A percentile compares a stretch with the other conserved stretches of the same genome.
phyloP scores from a whole-genome alignment of 2,329 filamentous ascomycete genomes.

The Ophiostoma triangulosporum region DNA sequence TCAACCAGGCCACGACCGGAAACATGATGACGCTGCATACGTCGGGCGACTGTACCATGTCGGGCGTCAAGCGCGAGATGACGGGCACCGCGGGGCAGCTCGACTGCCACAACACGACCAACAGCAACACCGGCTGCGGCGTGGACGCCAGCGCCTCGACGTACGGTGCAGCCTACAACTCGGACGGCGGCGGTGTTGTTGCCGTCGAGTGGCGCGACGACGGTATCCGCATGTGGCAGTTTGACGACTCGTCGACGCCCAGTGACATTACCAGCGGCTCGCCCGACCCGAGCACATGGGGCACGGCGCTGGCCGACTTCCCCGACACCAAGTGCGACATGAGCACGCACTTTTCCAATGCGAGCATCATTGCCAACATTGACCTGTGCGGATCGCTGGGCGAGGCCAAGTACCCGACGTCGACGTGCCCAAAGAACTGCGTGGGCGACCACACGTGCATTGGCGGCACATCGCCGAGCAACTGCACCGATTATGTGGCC shows the following conservation, averaged over 20 bases:
- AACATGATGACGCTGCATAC: slow-evolving; percentile 50
- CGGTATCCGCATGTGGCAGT: slow-evolving; percentile 53
- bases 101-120: slow-evolving; percentile 33
- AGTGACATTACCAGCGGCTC: slow-evolving; percentile 32
- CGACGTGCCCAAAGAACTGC: slow-evolving; percentile 24
- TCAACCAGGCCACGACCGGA: slow-evolving; percentile 31
- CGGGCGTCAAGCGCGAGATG: slow-evolving; percentile 38
- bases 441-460: slow-evolving; percentile 13
- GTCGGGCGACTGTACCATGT: slow-evolving; percentile 34
- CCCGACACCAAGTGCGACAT: slow-evolving; percentile 50
- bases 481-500: slow-evolving; percentile 44
- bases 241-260: slow-evolving; percentile 33
- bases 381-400: slow-evolving; percentile 48
- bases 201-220: slow-evolving; percentile 46
- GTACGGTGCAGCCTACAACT: slow-evolving; percentile 40
- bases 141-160: slow-evolving; percentile 30
- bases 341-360: slow-evolving; percentile 44
- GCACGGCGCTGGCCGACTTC: slow-evolving; percentile 49
- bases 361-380: slow-evolving; percentile 54
- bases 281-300: slow-evolving; percentile 51
- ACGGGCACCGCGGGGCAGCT: slow-evolving; percentile 28
- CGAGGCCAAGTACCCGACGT: slow-evolving; percentile 30
- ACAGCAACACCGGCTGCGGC: slow-evolving; percentile 42
- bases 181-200: slow-evolving; percentile 42
- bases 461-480: slow-evolving; percentile 26